Evolutionary conservation across 257 asterid genomes (phyloP).

Genomic region (Solanum megistacrolobum): DNA sequence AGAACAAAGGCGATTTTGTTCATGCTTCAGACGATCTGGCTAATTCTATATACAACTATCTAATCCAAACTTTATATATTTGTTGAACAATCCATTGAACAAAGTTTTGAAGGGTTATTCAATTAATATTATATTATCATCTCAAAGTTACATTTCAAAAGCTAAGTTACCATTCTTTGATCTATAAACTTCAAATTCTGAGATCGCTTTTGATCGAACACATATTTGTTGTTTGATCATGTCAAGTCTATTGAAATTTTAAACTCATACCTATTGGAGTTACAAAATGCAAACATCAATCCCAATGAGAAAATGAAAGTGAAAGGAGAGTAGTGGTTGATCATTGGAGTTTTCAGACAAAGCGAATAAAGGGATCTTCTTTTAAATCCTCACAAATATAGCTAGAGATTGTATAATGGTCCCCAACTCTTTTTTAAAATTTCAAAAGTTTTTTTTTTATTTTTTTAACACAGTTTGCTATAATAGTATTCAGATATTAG

Average conservation of each 20-base stretch:
- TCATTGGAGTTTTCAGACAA: constrained; percentile 35
- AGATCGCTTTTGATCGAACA: background rate
- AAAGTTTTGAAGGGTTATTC: background rate
- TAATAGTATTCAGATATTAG: background rate
- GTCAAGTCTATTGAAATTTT: background rate
- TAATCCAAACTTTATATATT: background rate
- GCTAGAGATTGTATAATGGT: constrained; percentile 9
- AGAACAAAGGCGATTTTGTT: too few species aligned
- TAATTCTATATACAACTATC: too few species aligned
- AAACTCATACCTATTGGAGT: background rate
- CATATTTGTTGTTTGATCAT: background rate
- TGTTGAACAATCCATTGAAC: background rate
- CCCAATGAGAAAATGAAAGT: constrained; percentile 13
- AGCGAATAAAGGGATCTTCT: constrained; percentile 47
- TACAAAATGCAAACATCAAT: background rate
- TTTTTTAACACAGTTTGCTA: background rate
- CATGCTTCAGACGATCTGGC: too few species aligned
- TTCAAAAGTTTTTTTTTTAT: background rate
- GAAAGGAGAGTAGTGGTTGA: constrained; percentile 15
- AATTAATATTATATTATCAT: background rate
- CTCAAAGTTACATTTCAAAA: background rate
- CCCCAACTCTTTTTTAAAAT: constrained; percentile 17
- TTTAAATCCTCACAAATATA: constrained; percentile 1
- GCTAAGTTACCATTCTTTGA: too few species aligned
- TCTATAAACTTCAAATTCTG: too few species aligned